Conservation (phyloP, 73 alveolate species). For the Symbiodinium natans region DNA sequence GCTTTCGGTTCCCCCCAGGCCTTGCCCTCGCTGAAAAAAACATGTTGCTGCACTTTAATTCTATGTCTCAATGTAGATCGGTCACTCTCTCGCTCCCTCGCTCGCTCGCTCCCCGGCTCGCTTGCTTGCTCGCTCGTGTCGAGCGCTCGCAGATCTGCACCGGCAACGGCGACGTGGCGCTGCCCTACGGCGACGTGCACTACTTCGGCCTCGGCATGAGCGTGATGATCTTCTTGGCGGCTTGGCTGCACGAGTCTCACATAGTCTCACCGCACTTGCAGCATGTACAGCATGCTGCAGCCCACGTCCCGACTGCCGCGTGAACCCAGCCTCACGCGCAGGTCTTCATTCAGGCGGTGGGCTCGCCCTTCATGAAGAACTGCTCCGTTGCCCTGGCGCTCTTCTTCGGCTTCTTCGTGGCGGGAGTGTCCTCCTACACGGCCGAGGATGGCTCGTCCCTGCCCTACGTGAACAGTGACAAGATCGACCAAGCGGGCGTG, state of each 20-base stretch:
- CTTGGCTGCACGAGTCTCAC: neutral
- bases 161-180: constrained; percentile 68
- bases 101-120: no score
- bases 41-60: no score
- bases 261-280: no score
- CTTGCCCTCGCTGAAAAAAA: no score
- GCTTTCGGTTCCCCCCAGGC: constrained; percentile 57
- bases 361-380: constrained; percentile 72
- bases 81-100: no score
- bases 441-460: neutral
- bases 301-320: no score
- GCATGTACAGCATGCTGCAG: no score
- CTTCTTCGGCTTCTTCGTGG: constrained; percentile 61
- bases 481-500: constrained; percentile 25
- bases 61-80: no score
- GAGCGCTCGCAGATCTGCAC: no score
- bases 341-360: constrained; percentile 20
- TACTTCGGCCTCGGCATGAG: constrained; percentile 44
- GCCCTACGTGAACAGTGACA: constrained; percentile 15
- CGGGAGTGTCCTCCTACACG: constrained; percentile 46
- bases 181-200: constrained; percentile 34
- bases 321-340: no score
- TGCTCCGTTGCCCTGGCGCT: constrained; percentile 69
- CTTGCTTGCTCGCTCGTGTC: no score
- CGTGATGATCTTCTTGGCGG: constrained; percentile 25